Base-by-base conservation (phyloP, 306 rosid species). In the Erythrophleum fordii region DNA sequence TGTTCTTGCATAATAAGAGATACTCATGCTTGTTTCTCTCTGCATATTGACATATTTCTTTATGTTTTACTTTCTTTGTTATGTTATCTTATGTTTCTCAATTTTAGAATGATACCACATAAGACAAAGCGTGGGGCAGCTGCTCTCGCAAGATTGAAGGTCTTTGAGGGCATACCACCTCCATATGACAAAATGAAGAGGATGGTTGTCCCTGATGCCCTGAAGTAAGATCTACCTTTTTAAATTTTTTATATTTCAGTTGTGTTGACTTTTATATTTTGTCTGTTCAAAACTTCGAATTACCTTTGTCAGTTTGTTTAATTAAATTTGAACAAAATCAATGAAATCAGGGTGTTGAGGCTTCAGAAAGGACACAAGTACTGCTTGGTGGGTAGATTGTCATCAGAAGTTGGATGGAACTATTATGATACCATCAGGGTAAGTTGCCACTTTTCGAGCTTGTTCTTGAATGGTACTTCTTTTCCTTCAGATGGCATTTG, bases 391-490 rank as follows among this genome's bases (percentile, higher is more conserved):
- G 90, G 90, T 46, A 73, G 67, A 64, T 75, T 87, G 11, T 87
- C 81, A n/a, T 84, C 88, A 0, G 86, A 87, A 83, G 88, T 87
- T 59, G 88, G 88, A 42, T 84, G 90, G 84, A 87, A 87, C 80
- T 85, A 87, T 42, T 81, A 75, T 44, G 88, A 84, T 46, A 87
- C 82, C 31, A 84, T 87, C 45, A 69, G 73, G 88, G 86, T 81
- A 84, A 74, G 80, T 31, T 35, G 55, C 37, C 13, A 16, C 26
- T 7, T 29, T 34, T 18, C 7, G 23, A 62, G 23, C 35, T 76
- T 84, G 11, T 45, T 35, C 44, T 7, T 62, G 2, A 6, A 52
- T 53, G 46, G 0, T 14, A 6, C 39, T 37, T 8, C 46, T 2
- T 39, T 35, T 14, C 12, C 11, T n/a, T 20, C 0, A 22, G 62